A percentile compares a stretch with the other conserved stretches of the same genome.
phyloP scores from a whole-genome alignment of 768 basidiomycete species.

The Kwoniella dendrophila region DNA sequence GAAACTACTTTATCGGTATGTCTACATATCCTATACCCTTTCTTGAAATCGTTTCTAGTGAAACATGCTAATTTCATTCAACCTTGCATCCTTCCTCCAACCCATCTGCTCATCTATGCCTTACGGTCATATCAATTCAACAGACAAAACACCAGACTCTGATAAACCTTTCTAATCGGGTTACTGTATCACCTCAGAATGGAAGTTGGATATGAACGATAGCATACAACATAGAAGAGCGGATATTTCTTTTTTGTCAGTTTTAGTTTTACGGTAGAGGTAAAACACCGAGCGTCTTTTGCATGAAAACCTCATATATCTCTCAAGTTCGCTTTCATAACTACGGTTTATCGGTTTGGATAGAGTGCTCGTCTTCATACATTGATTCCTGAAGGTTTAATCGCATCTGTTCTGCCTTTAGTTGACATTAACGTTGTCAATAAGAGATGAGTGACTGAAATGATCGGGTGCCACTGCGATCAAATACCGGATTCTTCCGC shows the following conservation, averaged over 20 bases:
- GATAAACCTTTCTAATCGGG: slow-evolving; percentile 52
- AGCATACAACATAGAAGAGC: no score
- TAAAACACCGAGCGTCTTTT: not conserved
- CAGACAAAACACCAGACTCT: slow-evolving; percentile 51
- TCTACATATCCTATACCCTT: not conserved
- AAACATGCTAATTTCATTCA: not conserved
- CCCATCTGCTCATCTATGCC: not conserved
- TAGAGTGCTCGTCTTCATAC: no score
- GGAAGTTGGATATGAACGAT: not conserved
- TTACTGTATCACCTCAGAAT: not conserved
- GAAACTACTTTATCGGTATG: slow-evolving; percentile 34
- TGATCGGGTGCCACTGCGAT: not conserved
- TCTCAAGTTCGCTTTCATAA: not conserved
- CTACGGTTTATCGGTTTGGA: not conserved
- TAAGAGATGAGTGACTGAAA: no score
- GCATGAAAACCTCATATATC: slow-evolving; percentile 5
- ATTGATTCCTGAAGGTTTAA: no score
- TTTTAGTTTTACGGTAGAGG: not conserved
- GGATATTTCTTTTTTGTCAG: slow-evolving; percentile 5
- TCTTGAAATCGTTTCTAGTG: not conserved
- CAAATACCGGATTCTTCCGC: slow-evolving; percentile 9
- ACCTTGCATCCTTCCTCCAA: not conserved
- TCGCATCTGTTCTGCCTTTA: no score
- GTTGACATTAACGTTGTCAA: no score
- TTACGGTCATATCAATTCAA: not conserved